phyloP scores from a whole-genome alignment of 345 rosid species.

The Citrus maxima region DNA sequence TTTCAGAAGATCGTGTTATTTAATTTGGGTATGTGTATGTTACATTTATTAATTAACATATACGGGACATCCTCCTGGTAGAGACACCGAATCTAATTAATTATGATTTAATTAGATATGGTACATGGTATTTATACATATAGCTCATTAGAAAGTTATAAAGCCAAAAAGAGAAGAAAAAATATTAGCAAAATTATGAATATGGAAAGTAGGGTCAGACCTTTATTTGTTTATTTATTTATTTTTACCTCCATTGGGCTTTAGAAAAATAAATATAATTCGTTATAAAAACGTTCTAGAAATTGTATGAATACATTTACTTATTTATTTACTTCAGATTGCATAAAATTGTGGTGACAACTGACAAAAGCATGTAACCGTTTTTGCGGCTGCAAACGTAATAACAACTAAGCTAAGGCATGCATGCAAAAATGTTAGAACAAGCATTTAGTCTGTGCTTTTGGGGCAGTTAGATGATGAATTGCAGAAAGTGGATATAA shows the following conservation, averaged over 20 bases:
- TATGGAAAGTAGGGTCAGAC: too few relatives aligned
- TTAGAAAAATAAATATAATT: too few relatives aligned
- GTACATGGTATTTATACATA: neutral
- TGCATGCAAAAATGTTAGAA: neutral
- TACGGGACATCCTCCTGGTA: neutral
- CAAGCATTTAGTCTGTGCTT: neutral
- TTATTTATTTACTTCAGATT: too few relatives aligned
- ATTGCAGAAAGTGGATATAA: neutral
- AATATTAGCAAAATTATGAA: neutral
- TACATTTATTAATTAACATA: neutral
- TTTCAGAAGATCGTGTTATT: neutral
- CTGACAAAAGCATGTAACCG: neutral
- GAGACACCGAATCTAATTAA: neutral
- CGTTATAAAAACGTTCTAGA: too few relatives aligned
- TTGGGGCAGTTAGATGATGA: neutral
- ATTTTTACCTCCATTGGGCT: too few relatives aligned
- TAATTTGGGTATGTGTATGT: neutral
- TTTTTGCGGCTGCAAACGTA: neutral
- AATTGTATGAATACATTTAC: too few relatives aligned
- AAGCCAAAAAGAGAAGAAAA: neutral
- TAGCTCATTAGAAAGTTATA: neutral
- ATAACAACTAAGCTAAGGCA: too few relatives aligned
- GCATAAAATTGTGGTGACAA: neutral
- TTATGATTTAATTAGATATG: neutral
- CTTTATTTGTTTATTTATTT: too few relatives aligned